phyloP scores from a whole-genome alignment of 306 rosid genomes.

The Corylus avellana region DNA sequence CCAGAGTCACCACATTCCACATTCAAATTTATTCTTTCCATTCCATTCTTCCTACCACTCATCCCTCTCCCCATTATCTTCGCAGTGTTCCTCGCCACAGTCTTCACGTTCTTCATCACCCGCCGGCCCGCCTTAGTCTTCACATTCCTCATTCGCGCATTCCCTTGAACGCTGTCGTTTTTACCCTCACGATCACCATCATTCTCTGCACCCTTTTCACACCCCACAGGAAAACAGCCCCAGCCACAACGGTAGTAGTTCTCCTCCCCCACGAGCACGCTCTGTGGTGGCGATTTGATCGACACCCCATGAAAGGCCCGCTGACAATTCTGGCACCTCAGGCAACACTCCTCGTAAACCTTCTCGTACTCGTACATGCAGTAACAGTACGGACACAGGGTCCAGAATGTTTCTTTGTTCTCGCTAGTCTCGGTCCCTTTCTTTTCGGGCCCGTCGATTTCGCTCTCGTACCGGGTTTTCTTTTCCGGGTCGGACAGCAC shows the following conservation, averaged over 20 bases:
- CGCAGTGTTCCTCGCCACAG: slow-evolving; percentile 33
- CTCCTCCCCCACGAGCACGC: slow-evolving; percentile 39
- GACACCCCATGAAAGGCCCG: slow-evolving; percentile 63
- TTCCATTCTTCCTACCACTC: slow-evolving; percentile 12
- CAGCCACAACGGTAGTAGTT: slow-evolving; percentile 49
- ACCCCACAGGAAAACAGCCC: slow-evolving; percentile 38
- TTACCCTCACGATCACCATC: background rate
- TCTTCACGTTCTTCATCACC: slow-evolving; percentile 29
- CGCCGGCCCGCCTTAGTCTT: slow-evolving; percentile 32
- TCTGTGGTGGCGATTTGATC: slow-evolving; percentile 46
- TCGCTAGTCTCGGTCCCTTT: background rate
- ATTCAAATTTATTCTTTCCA: background rate
- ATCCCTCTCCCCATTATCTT: slow-evolving; percentile 33
- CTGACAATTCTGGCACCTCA: slow-evolving; percentile 58
- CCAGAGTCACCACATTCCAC: slow-evolving; percentile 10
- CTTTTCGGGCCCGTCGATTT: background rate
- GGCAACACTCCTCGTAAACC: slow-evolving; percentile 47
- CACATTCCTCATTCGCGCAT: background rate
- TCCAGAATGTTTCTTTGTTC: slow-evolving; percentile 55
- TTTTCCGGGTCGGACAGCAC: slow-evolving; percentile 42
- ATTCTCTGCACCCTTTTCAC: background rate
- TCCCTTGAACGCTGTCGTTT: background rate
- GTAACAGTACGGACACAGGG: slow-evolving; percentile 76
- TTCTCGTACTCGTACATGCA: slow-evolving; percentile 53
- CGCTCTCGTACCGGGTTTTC: slow-evolving; percentile 28